Percentiles rank a stretch among this genome's conserved stretches.
Evolutionary conservation across 1,139 yeast genomes (phyloP).

Genomic region (Pichia sp.): DNA sequence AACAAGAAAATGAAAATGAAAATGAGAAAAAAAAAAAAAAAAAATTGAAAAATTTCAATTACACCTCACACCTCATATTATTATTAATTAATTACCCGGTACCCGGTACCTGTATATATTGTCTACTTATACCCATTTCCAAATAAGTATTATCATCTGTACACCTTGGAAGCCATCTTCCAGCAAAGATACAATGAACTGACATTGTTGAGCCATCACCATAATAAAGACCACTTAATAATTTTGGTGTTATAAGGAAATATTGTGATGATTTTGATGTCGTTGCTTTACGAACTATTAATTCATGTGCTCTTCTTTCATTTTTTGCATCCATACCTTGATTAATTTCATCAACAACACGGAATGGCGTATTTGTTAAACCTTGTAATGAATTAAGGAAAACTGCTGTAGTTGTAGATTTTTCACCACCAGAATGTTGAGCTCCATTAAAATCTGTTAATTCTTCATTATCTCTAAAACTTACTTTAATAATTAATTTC

Average conservation of each 20-base stretch:
- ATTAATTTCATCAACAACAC: conserved; percentile 96
- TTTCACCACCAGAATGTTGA: conserved; percentile 96
- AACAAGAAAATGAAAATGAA: no score
- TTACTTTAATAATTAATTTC: conserved; percentile 78
- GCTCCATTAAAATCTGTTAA: conserved; percentile 71
- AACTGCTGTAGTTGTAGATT: conserved; percentile 90
- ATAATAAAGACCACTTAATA: conserved; percentile 71
- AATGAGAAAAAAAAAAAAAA: no score
- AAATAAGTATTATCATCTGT: not conserved
- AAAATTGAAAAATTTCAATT: no score
- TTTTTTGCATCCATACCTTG: conserved; percentile 98
- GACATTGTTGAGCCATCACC: conserved; percentile 56
- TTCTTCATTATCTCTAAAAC: conserved; percentile 72
- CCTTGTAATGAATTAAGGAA: conserved; percentile 90
- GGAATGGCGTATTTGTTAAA: conserved; percentile 82
- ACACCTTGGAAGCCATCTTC: conserved; percentile 23
- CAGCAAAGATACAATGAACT: conserved; percentile 83
- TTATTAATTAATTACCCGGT: no score
- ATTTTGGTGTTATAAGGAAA: conserved; percentile 88
- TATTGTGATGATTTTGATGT: conserved; percentile 55
- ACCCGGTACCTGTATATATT: no score
- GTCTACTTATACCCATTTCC: not conserved
- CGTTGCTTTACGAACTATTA: conserved; percentile 84
- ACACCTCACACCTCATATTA: no score
- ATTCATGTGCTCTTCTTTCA: conserved; percentile 80